Evolutionary conservation across 1,284 basidiomycete genomes (phyloP), one percentile per base, ranked within the genome.

Genomic region (Apiotrichum veenhuisii): DNA sequence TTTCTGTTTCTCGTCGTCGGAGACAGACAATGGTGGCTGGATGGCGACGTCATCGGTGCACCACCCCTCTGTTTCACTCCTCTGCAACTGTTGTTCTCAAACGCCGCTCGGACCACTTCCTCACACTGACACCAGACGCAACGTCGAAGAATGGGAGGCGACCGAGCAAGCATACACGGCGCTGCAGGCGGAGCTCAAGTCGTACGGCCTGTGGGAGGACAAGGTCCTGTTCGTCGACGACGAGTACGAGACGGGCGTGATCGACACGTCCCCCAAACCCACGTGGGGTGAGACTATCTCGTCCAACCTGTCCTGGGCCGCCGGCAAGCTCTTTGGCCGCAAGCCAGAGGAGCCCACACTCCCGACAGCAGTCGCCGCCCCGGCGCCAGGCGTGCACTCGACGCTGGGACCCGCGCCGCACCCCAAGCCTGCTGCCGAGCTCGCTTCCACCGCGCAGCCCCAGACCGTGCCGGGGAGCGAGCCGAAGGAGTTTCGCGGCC

Each of bases 251-350:
- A 68, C 65, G 4, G 69, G 64, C 38, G 63, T 61, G 14, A 57
- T 59, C 3, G 52, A 64, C 11, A 59, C 58, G 8, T 58, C 57
- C 2, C 63, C 63, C 18, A 59, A 60, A 50, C 50, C 52, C 27
- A 64, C 65, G 2, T 75, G 73, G 73, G 75, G 75, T 33, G 74
- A 74, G 59, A 62, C 63, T 4, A 66, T 76, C 26, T 71, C 70
- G 3, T 61, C 61, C 23, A 50, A 50, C 33, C 38, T 37, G 33
- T 42, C 38, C 52, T 54, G 48, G 51, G 50, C 37, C 40, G 34
- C 20, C 18, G 17, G 14, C 49, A 41, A 38, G 36, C 23, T 52
- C 34, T 45, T 42, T 22, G 51, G 51, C 47, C 36, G 36, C 36
- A n/a, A 18, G 23, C 15, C 34, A 7, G 15, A 38, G 18, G 51